These are phyloP conservation scores for Xylaria sp. DNA, from an alignment of 2,329 filamentous ascomycete species.

Conservation along the genomic window DNA sequence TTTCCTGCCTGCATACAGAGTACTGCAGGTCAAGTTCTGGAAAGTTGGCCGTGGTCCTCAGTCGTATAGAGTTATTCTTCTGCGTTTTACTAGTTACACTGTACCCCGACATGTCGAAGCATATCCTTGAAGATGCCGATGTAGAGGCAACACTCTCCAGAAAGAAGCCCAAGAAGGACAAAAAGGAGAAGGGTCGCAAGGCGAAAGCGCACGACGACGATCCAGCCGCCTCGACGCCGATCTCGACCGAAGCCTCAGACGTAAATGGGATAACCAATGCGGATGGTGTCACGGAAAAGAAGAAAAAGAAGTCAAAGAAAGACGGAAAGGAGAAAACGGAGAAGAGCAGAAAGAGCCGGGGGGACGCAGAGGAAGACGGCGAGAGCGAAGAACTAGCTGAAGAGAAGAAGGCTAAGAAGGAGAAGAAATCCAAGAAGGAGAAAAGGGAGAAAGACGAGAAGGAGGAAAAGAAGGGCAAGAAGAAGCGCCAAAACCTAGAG, in stretches of 20 bases:
- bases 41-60: not conserved
- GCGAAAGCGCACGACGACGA: slow-evolving; percentile 37
- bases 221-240: slow-evolving; percentile 22
- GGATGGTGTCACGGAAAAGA: slow-evolving; percentile 40
- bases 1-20: slow-evolving; percentile 11
- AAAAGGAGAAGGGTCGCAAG: slow-evolving; percentile 43
- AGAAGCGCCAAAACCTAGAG: slow-evolving; percentile 41
- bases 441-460: slow-evolving; percentile 41
- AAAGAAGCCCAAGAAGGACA: slow-evolving; percentile 50
- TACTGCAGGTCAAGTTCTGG: too few species aligned
- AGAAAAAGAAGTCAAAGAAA: slow-evolving; percentile 40
- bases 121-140: slow-evolving; percentile 40
- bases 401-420: slow-evolving; percentile 34
- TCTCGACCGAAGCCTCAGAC: slow-evolving; percentile 33
- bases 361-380: slow-evolving; percentile 30
- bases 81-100: too few species aligned
- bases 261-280: slow-evolving; percentile 27
- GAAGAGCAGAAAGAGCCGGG: slow-evolving; percentile 31
- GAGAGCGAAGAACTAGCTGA: slow-evolving; percentile 34
- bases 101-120: slow-evolving; percentile 40
- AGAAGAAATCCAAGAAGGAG: slow-evolving; percentile 39
- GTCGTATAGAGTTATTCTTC: not conserved
- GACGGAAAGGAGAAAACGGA: slow-evolving; percentile 38
- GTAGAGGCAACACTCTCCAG: slow-evolving; percentile 39
- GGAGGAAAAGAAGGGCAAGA: slow-evolving; percentile 39